phyloP scores from a whole-genome alignment of 192 early-diverging fungal species.

The Backusella sp. region DNA sequence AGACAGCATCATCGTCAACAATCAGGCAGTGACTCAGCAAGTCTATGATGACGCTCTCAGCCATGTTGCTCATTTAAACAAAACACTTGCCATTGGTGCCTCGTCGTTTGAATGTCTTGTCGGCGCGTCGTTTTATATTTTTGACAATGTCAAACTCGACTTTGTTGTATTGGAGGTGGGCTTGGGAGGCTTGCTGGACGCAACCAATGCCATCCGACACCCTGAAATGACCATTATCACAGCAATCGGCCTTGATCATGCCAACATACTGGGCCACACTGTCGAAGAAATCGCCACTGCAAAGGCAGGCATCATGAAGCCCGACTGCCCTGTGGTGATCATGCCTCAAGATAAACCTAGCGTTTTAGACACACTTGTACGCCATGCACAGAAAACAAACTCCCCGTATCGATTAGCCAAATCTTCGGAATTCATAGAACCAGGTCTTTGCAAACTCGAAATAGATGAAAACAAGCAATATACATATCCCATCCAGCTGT shows the following conservation, averaged over 20 bases:
- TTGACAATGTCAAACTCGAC: slow-evolving; percentile 58
- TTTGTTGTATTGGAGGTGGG: slow-evolving; percentile 84
- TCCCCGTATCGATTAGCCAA: neutral
- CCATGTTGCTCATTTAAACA: slow-evolving; percentile 44
- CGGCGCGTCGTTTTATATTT: slow-evolving; percentile 57
- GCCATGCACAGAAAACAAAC: slow-evolving; percentile 17
- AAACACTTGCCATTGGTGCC: slow-evolving; percentile 38
- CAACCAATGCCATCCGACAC: slow-evolving; percentile 73
- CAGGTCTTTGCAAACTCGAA: neutral
- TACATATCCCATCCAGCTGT: slow-evolving; percentile 54
- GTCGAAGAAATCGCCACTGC: slow-evolving; percentile 68
- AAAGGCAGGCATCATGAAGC: slow-evolving; percentile 80
- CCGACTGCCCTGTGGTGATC: slow-evolving; percentile 40
- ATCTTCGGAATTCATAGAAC: neutral
- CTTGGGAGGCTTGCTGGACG: slow-evolving; percentile 74
- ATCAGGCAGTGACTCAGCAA: slow-evolving; percentile 36
- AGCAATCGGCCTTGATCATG: slow-evolving; percentile 73
- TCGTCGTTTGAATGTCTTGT: slow-evolving; percentile 76
- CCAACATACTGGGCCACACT: slow-evolving; percentile 66
- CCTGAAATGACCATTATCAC: slow-evolving; percentile 56
- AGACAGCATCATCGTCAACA: slow-evolving; percentile 67
- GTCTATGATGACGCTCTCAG: slow-evolving; percentile 42
- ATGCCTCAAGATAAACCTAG: slow-evolving; percentile 54
- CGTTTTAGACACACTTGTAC: slow-evolving; percentile 36
- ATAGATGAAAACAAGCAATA: neutral